Conservation (phyloP, 176 grass and related monocot species). For the Lolium rigidum region DNA sequence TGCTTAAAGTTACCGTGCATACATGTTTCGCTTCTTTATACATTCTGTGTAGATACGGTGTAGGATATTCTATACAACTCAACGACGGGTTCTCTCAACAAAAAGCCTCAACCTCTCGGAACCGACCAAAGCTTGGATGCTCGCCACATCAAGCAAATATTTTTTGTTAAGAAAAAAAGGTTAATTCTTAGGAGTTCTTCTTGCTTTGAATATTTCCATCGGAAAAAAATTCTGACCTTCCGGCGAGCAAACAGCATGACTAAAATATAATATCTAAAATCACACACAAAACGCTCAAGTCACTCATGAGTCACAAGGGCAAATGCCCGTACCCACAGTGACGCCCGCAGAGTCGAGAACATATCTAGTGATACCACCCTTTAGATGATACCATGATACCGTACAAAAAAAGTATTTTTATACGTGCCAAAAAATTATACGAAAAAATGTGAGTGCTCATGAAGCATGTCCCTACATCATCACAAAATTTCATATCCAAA, state of each 20-base stretch:
- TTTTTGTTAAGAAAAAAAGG: background rate
- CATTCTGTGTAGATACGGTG: background rate
- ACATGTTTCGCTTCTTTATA: too few relatives aligned
- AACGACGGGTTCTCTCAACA: background rate
- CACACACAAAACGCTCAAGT: background rate
- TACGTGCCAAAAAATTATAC: too few relatives aligned
- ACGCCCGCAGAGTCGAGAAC: too few relatives aligned
- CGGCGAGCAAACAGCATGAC: background rate
- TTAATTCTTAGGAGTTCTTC: background rate
- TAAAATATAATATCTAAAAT: background rate
- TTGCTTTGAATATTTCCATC: background rate
- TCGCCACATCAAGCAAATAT: slow-evolving; percentile 6
- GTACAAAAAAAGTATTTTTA: too few relatives aligned
- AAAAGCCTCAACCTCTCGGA: background rate
- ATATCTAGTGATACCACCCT: too few relatives aligned
- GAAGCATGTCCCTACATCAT: too few relatives aligned
- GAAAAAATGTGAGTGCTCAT: too few relatives aligned
- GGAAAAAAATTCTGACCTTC: background rate
- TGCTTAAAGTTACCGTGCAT: too few relatives aligned
- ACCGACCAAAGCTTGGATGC: background rate
- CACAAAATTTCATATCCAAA: too few relatives aligned
- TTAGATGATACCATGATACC: too few relatives aligned
- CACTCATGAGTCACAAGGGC: background rate
- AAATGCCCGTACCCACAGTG: too few relatives aligned
- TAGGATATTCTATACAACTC: background rate